Base-by-base conservation (phyloP, 805 yeast genomes). In the Cephaloascus albidus region DNA sequence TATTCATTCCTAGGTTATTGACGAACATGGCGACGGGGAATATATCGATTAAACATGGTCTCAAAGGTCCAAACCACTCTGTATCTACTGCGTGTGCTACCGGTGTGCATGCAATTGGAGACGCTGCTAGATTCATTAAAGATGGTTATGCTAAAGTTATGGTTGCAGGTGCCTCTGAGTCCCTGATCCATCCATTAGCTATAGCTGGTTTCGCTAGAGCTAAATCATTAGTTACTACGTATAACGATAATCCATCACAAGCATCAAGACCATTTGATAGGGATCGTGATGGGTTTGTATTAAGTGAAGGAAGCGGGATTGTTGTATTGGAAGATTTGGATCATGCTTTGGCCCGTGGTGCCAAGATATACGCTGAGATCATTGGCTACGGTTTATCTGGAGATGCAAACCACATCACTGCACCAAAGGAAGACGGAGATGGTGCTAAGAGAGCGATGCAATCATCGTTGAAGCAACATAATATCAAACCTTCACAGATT, bases 71-170 rank as follows among this genome's bases (percentile, higher is more conserved):
- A 2, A 76, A 85, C 34, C 96, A 89, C 53, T 67, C 95, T 0
- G 93, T 79, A 0, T 75, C 95, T 2, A 88, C 97, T 0, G 98
- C 98, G 1, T 93, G 99, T 65, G 95, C 99, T 3, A 88, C 98
- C 0, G 99, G 99, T 0, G 74, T 83, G 20, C 94, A 93, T 53
- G 74, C 96, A 0, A 81, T 93, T 36, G 97, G 97, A 3, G 99
- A 93, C 54, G 97, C 96, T 0, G 74, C 70, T 47, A 75, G 89
- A 50, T 81, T 89, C 50, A 85, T 93, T 42, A 63, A 70, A 43
- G 78, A 79, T 40, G 94, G 85, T 3, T 82, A 84, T 61, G 86
- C 90, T 10, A 81, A 88, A 47, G 85, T 82, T 3, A 85, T 89
- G 78, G 69, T 93, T 8, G 93, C 95, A 6, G 98, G 98, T n/a